phyloP scores from a whole-genome alignment of 2,329 filamentous ascomycete species.

The Aspergillus nomiae region DNA sequence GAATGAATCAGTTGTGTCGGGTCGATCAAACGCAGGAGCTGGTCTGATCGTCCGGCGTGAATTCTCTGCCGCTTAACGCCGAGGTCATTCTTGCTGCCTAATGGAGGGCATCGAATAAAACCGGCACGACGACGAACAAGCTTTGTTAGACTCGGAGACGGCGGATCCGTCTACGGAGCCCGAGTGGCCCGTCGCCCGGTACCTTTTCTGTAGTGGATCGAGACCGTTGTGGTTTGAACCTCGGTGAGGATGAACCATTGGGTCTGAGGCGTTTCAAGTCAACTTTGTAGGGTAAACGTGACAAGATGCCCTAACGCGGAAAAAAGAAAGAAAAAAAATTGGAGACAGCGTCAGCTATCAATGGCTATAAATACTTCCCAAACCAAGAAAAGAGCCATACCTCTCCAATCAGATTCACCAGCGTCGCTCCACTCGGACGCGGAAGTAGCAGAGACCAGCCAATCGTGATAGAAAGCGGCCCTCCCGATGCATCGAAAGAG shows the following conservation, averaged over 20 bases:
- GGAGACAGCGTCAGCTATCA: background rate
- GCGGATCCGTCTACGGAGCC: background rate
- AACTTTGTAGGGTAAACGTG: background rate
- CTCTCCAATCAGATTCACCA: background rate
- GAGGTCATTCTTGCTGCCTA: background rate
- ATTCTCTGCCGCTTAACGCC: background rate
- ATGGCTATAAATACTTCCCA: background rate
- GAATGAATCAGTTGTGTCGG: background rate
- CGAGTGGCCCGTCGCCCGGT: background rate
- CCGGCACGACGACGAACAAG: background rate
- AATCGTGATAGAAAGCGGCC: background rate
- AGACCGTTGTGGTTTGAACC: background rate
- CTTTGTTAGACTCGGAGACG: background rate
- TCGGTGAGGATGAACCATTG: background rate
- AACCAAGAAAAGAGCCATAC: background rate
- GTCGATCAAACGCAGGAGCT: background rate
- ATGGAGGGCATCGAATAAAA: background rate
- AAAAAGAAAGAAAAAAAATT: background rate
- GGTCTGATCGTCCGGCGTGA: background rate
- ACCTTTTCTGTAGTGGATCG: background rate
- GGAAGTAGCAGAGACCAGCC: background rate
- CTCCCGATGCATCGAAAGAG: background rate
- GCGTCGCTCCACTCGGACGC: background rate
- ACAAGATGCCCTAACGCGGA: background rate
- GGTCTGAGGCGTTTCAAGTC: background rate